These are phyloP conservation scores for Heliamphora exappendiculata DNA, from an alignment of 148 eudicot genomes.

Conservation along the genomic window DNA sequence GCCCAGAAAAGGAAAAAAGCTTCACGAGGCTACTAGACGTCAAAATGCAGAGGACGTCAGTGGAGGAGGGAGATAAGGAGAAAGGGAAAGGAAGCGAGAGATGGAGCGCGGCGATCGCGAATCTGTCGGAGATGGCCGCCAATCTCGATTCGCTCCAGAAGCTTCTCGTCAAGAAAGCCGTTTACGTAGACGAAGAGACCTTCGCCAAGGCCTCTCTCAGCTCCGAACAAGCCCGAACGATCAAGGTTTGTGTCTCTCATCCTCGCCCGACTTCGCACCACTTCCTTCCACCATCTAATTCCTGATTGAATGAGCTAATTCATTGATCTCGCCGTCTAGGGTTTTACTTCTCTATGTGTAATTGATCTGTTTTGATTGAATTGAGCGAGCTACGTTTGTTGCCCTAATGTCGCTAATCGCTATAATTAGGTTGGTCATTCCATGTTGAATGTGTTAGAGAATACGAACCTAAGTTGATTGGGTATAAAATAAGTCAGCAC, in stretches of 20 bases:
- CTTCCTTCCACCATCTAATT: background rate
- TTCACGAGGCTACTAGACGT: background rate
- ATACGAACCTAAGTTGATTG: too few species aligned
- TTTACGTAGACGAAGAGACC: constrained; percentile 76
- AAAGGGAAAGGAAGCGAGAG: constrained; percentile 53
- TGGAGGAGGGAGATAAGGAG: constrained; percentile 40
- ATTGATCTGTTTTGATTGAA: constrained; percentile 1
- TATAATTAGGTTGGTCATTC: too few species aligned
- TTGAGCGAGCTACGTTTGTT: background rate
- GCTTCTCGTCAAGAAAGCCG: constrained; percentile 67
- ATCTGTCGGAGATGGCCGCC: constrained; percentile 61
- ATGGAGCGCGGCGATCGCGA: constrained; percentile 72
- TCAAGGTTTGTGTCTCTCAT: constrained; percentile 49
- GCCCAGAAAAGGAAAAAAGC: background rate
- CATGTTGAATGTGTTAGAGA: too few species aligned
- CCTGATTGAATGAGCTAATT: background rate
- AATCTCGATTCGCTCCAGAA: constrained; percentile 78
- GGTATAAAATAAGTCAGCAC: too few species aligned
- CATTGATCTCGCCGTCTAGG: background rate
- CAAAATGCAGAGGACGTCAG: constrained; percentile 3
- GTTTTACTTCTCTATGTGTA: background rate
- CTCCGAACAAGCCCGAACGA: constrained; percentile 79
- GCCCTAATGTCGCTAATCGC: too few species aligned
- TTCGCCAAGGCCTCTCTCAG: constrained; percentile 72
- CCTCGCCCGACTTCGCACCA: background rate